Evolutionary conservation across 306 rosid species (phyloP).

Genomic region (cucumber (Cucumis sativus)): DNA sequence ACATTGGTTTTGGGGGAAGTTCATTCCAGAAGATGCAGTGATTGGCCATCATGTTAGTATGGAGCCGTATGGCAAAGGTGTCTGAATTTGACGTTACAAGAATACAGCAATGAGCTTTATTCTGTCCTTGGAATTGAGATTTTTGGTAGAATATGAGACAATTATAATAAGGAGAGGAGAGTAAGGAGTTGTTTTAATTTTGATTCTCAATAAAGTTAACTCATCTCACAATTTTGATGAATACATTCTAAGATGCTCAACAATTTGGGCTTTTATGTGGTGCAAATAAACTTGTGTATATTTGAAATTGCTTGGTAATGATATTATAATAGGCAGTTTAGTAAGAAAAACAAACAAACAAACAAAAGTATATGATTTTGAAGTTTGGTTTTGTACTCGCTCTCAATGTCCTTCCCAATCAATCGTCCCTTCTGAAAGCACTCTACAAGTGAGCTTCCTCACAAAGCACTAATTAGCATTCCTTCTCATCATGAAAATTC

Average conservation of each 20-base stretch:
- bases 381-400: not conserved
- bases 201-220: not conserved
- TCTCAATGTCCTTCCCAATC: not conserved
- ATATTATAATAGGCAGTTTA: not conserved
- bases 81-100: not conserved
- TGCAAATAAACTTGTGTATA: too few relatives aligned
- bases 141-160: not conserved
- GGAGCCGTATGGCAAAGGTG: conserved; percentile 2
- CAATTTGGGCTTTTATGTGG: not conserved
- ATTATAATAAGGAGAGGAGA: not conserved
- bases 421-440: not conserved
- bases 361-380: not conserved
- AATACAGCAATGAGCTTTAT: not conserved
- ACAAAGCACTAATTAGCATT: not conserved
- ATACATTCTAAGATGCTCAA: not conserved
- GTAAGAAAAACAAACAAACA: not conserved
- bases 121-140: not conserved
- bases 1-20: conserved; percentile 48
- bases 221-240: not conserved
- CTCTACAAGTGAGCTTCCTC: not conserved
- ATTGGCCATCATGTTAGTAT: conserved; percentile 9
- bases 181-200: not conserved
- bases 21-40: conserved; percentile 15
- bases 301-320: not conserved
- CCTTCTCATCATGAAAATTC: not conserved